These are phyloP conservation scores for Somion occarium DNA, from an alignment of 1,284 basidiomycete species.

Conservation along the genomic window DNA sequence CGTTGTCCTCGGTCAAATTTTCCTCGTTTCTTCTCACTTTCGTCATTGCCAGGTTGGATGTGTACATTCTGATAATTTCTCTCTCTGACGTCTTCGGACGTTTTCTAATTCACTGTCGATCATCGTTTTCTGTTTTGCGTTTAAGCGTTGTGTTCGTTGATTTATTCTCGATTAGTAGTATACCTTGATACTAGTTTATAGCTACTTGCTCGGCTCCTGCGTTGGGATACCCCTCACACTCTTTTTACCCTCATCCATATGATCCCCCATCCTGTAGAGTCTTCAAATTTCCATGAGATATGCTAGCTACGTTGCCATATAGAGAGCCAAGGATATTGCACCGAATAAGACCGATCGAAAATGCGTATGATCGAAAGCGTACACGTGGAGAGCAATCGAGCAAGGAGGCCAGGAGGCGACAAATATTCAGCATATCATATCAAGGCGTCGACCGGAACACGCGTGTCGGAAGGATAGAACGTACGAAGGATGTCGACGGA, in stretches of 20 bases:
- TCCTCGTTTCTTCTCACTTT: neutral
- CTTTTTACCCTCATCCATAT: constrained; percentile 1
- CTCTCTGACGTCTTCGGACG: neutral
- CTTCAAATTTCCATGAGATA: neutral
- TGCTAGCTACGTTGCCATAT: constrained; percentile 1
- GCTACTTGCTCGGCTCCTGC: neutral
- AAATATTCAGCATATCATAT: neutral
- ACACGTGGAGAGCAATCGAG: neutral
- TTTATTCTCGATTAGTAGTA: neutral
- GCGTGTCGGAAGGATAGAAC: neutral
- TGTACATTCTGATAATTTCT: neutral
- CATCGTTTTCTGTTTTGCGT: neutral
- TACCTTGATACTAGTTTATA: neutral
- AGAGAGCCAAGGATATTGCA: no score
- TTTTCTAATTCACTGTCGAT: neutral
- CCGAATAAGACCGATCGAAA: no score
- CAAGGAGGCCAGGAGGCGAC: neutral
- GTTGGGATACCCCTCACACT: constrained; percentile 1
- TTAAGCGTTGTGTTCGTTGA: neutral
- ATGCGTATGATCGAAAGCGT: neutral
- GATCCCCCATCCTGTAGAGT: neutral
- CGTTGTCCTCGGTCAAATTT: neutral
- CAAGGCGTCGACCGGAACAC: neutral
- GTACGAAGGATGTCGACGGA: no score
- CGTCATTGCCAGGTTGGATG: neutral